Evolutionary conservation across 441 rosid genomes (phyloP).

Genomic region (Syzygium syzygioides): DNA sequence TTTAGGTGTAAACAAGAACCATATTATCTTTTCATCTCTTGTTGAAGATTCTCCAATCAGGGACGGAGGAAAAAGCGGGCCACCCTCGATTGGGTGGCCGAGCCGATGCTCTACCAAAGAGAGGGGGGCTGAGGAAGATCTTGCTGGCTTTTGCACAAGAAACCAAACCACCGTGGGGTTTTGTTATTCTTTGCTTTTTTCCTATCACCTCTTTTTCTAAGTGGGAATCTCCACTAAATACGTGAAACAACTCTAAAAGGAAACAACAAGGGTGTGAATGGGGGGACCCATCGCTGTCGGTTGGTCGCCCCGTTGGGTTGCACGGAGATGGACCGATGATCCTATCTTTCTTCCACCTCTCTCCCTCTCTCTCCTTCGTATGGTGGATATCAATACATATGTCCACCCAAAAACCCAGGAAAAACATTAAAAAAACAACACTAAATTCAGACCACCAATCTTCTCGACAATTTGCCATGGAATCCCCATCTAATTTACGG

Average conservation of each 20-base stretch:
- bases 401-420: conserved; percentile 11
- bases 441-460: background rate
- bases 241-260: background rate
- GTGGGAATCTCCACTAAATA: background rate
- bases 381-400: conserved; percentile 26
- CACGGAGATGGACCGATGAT: conserved; percentile 36
- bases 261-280: conserved; percentile 2
- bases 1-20: background rate
- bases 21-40: background rate
- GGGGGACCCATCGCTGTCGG: conserved; percentile 35
- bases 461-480: conserved; percentile 8
- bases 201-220: background rate
- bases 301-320: conserved; percentile 49
- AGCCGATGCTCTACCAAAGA: background rate
- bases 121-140: background rate
- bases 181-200: background rate
- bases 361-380: conserved; percentile 20
- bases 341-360: conserved; percentile 21
- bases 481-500: conserved; percentile 7
- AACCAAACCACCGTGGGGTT: background rate
- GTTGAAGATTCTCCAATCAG: background rate
- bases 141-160: background rate
- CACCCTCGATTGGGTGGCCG: background rate
- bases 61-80: background rate
- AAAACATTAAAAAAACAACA: background rate